A percentile compares a stretch with the other conserved stretches of the same genome.
Conservation (phyloP, 75 land plant species). For the Pseudotsuga menziesii region DNA sequence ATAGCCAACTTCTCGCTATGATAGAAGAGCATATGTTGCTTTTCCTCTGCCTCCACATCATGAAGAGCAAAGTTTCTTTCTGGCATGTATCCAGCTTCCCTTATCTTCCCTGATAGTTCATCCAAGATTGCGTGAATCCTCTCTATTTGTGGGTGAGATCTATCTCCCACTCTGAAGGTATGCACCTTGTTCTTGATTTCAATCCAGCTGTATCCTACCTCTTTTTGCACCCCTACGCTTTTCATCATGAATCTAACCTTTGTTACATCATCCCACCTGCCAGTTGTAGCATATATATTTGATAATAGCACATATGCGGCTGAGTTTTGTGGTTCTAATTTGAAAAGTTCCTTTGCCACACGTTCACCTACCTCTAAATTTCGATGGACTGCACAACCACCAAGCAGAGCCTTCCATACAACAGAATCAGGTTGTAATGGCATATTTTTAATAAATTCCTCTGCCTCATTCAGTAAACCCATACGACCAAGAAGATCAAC, state of each 20-base stretch:
- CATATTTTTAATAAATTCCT: conserved; percentile 47
- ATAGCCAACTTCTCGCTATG: conserved; percentile 61
- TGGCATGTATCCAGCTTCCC: conserved; percentile 57
- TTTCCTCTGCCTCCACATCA: conserved; percentile 52
- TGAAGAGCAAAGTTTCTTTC: conserved; percentile 52
- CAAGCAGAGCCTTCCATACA: conserved; percentile 59
- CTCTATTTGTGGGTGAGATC: conserved; percentile 33
- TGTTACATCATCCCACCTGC: conserved; percentile 40
- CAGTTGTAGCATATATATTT: conserved; percentile 49
- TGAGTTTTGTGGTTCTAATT: conserved; percentile 47
- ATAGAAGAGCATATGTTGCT: conserved; percentile 47
- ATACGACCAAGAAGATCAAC: conserved; percentile 76
- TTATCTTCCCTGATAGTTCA: conserved; percentile 38
- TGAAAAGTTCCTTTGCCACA: conserved; percentile 42
- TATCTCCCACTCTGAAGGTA: conserved; percentile 52
- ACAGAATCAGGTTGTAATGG: conserved; percentile 65
- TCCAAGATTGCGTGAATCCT: conserved; percentile 33
- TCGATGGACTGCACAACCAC: conserved; percentile 51
- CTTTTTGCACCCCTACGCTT: conserved; percentile 34
- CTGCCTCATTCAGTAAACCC: conserved; percentile 59
- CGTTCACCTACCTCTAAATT: conserved; percentile 34
- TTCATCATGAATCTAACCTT: conserved; percentile 45
- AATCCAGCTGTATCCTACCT: conserved; percentile 51
- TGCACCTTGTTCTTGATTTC: conserved; percentile 39
- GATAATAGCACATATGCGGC: conserved; percentile 56